phyloP scores from a whole-genome alignment of 1,284 basidiomycete species.

The Moesziomyces globuligerus region DNA sequence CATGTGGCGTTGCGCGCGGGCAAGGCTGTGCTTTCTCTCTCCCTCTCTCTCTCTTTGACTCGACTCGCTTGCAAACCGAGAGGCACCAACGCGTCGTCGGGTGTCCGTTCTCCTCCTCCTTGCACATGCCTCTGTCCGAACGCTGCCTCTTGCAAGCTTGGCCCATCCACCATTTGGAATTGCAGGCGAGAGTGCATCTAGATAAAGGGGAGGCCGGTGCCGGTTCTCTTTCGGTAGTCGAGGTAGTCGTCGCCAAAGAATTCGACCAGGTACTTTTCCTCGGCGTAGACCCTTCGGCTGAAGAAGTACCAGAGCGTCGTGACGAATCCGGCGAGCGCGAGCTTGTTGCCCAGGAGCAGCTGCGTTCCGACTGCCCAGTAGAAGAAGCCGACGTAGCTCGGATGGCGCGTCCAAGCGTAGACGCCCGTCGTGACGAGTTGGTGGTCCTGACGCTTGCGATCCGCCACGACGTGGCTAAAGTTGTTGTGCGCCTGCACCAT shows the following conservation, averaged over 20 bases:
- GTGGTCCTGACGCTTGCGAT: slow-evolving; percentile 57
- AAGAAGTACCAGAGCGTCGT: slow-evolving; percentile 87
- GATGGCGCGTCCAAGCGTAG: slow-evolving; percentile 78
- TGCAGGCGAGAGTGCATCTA: too few relatives aligned
- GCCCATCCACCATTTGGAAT: too few relatives aligned
- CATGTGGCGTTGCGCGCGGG: too few relatives aligned
- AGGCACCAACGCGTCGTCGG: too few relatives aligned
- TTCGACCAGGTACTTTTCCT: slow-evolving; percentile 77
- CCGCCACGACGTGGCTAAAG: slow-evolving; percentile 79
- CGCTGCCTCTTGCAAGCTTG: too few relatives aligned
- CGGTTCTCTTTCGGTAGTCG: slow-evolving; percentile 76
- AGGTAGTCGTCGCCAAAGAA: slow-evolving; percentile 87
- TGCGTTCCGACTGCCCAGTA: slow-evolving; percentile 98
- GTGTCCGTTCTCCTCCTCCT: too few relatives aligned
- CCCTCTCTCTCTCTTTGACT: too few relatives aligned
- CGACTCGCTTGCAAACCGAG: too few relatives aligned
- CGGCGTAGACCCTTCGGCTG: slow-evolving; percentile 79
- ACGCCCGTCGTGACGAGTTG: slow-evolving; percentile 60
- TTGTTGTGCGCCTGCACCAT: slow-evolving; percentile 95
- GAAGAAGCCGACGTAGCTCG: slow-evolving; percentile 96
- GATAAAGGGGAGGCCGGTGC: slow-evolving; percentile 74
- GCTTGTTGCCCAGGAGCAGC: slow-evolving; percentile 86
- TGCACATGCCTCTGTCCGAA: too few relatives aligned
- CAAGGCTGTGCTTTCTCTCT: too few relatives aligned
- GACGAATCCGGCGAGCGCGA: slow-evolving; percentile 76